Percentiles rank a stretch among this genome's conserved stretches.
Conservation (phyloP, 2,329 filamentous ascomycete species). For the Rutstroemia sp. region DNA sequence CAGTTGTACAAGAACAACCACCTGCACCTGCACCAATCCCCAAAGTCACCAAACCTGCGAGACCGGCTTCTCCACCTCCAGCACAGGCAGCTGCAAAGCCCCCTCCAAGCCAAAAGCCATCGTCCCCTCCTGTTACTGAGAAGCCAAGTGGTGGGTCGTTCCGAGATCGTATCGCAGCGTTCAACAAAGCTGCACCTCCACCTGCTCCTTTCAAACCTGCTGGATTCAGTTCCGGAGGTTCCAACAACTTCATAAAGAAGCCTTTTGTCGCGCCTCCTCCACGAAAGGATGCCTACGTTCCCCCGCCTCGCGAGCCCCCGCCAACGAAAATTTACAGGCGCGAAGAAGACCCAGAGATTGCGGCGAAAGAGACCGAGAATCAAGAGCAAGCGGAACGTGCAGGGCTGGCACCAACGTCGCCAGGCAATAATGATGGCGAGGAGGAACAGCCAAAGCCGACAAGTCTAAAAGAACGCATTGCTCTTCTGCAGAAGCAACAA, state of each 20-base stretch:
- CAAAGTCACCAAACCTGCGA: slow-evolving; percentile 29
- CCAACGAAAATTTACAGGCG: slow-evolving; percentile 72
- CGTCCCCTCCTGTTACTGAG: slow-evolving; percentile 56
- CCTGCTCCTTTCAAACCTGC: slow-evolving; percentile 83
- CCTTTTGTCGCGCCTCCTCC: slow-evolving; percentile 94
- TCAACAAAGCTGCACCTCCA: slow-evolving; percentile 86
- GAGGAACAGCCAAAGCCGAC: slow-evolving; percentile 87
- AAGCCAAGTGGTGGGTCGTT: slow-evolving; percentile 76
- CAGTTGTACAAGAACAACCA: slow-evolving; percentile 23
- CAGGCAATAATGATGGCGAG: slow-evolving; percentile 37
- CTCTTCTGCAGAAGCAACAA: slow-evolving; percentile 87
- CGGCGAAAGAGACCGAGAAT: slow-evolving; percentile 57
- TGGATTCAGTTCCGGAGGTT: slow-evolving; percentile 49
- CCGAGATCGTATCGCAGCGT: slow-evolving; percentile 91
- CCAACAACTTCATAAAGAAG: slow-evolving; percentile 81
- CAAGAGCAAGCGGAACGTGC: slow-evolving; percentile 60
- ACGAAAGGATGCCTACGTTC: slow-evolving; percentile 84
- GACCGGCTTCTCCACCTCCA: slow-evolving; percentile 28
- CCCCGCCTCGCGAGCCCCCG: slow-evolving; percentile 62
- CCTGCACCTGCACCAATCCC: slow-evolving; percentile 30
- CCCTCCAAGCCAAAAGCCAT: slow-evolving; percentile 35
- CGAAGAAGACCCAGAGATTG: slow-evolving; percentile 75
- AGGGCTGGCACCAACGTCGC: slow-evolving; percentile 43
- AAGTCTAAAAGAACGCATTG: slow-evolving; percentile 91
- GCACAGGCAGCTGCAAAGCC: slow-evolving; percentile 24